These are phyloP conservation scores for Populus pruinosa DNA, from an alignment of 345 rosid genomes.

Conservation along the genomic window DNA sequence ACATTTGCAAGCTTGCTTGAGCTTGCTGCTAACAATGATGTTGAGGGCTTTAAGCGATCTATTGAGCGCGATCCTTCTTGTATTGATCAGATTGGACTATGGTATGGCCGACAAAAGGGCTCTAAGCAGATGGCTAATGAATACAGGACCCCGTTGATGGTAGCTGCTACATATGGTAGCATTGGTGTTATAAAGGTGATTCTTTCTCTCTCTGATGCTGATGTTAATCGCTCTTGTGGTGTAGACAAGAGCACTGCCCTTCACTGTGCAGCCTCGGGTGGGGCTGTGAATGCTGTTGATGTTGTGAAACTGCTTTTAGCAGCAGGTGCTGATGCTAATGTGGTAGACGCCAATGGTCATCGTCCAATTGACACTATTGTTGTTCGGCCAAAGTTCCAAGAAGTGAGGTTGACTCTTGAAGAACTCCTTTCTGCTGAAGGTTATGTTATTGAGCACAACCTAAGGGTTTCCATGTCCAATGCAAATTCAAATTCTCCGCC, in stretches of 20 bases:
- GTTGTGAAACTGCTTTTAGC: conserved; percentile 73
- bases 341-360: conserved; percentile 55
- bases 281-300: conserved; percentile 68
- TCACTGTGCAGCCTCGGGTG: conserved; percentile 94
- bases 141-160: conserved; percentile 86
- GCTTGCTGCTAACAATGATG: conserved; percentile 87
- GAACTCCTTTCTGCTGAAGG: conserved; percentile 65
- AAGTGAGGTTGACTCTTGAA: conserved; percentile 53
- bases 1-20: conserved; percentile 82
- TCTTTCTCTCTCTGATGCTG: conserved; percentile 64
- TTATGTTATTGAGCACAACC: conserved; percentile 37
- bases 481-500: conserved; percentile 50
- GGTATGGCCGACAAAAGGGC: conserved; percentile 91
- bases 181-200: conserved; percentile 67
- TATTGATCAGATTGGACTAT: conserved; percentile 68
- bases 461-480: conserved; percentile 43
- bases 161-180: conserved; percentile 88
- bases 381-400: conserved; percentile 65
- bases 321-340: conserved; percentile 76
- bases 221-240: conserved; percentile 70
- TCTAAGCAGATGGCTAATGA: conserved; percentile 77
- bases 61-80: conserved; percentile 62
- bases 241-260: conserved; percentile 71
- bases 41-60: conserved; percentile 54
- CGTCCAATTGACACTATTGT: conserved; percentile 79